These are phyloP conservation scores for Herpetomonas tarakana DNA, from an alignment of 208 protist species.

Conservation along the genomic window DNA sequence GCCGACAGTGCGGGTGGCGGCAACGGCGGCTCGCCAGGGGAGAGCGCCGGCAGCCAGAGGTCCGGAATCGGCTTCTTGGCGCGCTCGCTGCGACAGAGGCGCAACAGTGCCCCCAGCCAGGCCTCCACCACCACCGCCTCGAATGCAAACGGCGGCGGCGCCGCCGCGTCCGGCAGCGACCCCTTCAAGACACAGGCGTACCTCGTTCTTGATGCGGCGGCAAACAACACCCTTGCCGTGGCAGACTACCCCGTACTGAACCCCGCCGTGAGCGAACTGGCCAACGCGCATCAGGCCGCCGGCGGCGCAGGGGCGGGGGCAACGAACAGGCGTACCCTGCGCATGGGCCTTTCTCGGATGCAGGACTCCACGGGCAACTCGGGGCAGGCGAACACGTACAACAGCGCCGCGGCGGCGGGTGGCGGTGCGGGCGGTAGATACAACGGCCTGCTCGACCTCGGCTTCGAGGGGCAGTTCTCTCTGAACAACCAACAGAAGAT, in stretches of 20 bases:
- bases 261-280: slow-evolving; percentile 4
- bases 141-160: slow-evolving; percentile 7
- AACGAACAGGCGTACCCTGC: slow-evolving; percentile 5
- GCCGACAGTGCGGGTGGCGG: slow-evolving; percentile 6
- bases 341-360: not conserved
- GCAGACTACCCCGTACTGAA: slow-evolving; percentile 63
- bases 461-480: slow-evolving; percentile 35
- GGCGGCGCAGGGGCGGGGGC: not conserved
- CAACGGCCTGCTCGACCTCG: slow-evolving; percentile 40
- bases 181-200: slow-evolving; percentile 52
- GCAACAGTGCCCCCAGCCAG: not conserved
- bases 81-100: slow-evolving; percentile 7
- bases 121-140: slow-evolving; percentile 1
- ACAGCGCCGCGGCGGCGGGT: not conserved
- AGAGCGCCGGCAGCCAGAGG: slow-evolving; percentile 6
- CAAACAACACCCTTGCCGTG: slow-evolving; percentile 37
- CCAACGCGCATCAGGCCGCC: slow-evolving; percentile 6
- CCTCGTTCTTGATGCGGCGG: slow-evolving; percentile 53
- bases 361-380: not conserved
- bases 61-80: not conserved
- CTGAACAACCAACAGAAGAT: slow-evolving; percentile 44
- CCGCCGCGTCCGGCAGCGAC: slow-evolving; percentile 18
- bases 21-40: not conserved
- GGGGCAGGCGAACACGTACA: not conserved
- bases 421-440: slow-evolving; percentile 9